A percentile compares a stretch with the other conserved stretches of the same genome.
phyloP scores from a whole-genome alignment of 352 stramenopile species.

The Globisporangium iwayamae region DNA sequence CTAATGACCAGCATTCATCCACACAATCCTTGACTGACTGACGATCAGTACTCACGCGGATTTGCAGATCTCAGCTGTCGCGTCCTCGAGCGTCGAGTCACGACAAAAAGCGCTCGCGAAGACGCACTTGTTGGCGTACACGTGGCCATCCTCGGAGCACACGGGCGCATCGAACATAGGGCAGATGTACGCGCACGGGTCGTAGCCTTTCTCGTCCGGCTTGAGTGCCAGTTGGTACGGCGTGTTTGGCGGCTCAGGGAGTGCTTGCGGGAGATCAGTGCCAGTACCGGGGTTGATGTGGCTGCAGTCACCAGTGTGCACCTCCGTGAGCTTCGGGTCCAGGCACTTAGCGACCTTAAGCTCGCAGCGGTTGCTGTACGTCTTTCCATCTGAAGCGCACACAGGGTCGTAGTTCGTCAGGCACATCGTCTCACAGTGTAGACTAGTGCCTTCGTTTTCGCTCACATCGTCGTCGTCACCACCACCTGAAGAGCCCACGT shows the following conservation, averaged over 20 bases:
- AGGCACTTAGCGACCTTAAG: constrained; percentile 16
- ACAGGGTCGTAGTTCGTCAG: constrained; percentile 1
- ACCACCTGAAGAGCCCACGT: not conserved
- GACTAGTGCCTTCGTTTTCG: too few relatives aligned
- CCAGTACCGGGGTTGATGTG: not conserved
- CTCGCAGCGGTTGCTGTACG: constrained; percentile 16
- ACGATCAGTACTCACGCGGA: not conserved
- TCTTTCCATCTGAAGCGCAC: constrained; percentile 19
- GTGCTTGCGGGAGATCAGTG: not conserved
- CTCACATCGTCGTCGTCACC: not conserved
- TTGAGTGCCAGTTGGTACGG: not conserved
- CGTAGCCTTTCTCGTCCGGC: constrained; percentile 1
- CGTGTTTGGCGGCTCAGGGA: not conserved
- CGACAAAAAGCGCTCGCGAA: constrained; percentile 13
- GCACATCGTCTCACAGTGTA: not conserved
- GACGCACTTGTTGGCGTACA: constrained; percentile 23
- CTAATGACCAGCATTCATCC: too few relatives aligned
- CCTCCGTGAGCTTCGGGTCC: not conserved
- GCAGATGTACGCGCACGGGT: constrained; percentile 16
- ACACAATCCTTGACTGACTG: not conserved
- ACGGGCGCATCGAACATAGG: constrained; percentile 18
- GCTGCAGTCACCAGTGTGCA: not conserved
- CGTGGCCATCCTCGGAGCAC: constrained; percentile 19
- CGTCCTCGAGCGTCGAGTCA: constrained; percentile 9
- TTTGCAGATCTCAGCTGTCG: constrained; percentile 10